Base-by-base conservation (phyloP, 2,329 filamentous ascomycete species). In the Aspergillus japonicus region DNA sequence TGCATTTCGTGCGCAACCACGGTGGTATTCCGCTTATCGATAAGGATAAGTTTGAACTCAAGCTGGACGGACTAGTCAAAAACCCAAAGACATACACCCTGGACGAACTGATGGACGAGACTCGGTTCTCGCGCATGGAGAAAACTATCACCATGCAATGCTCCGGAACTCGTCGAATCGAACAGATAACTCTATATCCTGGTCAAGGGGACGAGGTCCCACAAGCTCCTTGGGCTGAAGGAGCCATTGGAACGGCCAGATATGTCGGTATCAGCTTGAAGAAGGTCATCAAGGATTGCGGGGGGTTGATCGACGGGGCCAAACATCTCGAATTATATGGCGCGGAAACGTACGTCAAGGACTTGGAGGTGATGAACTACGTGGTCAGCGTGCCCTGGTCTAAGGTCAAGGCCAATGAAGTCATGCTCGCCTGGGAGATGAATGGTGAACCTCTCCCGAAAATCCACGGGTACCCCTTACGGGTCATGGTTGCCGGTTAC, bases 281-380 rank as follows among this genome's bases (percentile, higher is more conserved):
- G 69, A 89, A 87, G 65, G 79, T 91, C 1, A 87, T 91, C 72
- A 89, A 90, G 64, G 76, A 85, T 60, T 91, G 88, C 60, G 89
- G 88, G 2, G 88, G 88, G 0, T 73, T 89, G 2, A 70, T 76
- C 24, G 74, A 80, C 0, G 76, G 78, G 1, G 86, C 79, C 0
- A 83, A 85, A 59, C 87, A 91, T 63, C 72, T 91, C 12, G 88
- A 91, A 64, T 82, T 91, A 52, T 86, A 85, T 59, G 89, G 89
- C 0, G 87, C 86, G 1, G 89, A 91, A 59, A 89, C 87, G 0
- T 91, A 91, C 68, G 88, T 91, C 78, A 91, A 91, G 71, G 84
- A 86, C 53, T 80, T 82, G 16, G 75, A 88, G 49, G 80, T 83
- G 0, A 84, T 83, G 75, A 91, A 91, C 71, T 91, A 90, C 66